These are phyloP conservation scores for Mesembryanthemum crystallinum DNA, from an alignment of 148 eudicot genomes.

Conservation along the genomic window DNA sequence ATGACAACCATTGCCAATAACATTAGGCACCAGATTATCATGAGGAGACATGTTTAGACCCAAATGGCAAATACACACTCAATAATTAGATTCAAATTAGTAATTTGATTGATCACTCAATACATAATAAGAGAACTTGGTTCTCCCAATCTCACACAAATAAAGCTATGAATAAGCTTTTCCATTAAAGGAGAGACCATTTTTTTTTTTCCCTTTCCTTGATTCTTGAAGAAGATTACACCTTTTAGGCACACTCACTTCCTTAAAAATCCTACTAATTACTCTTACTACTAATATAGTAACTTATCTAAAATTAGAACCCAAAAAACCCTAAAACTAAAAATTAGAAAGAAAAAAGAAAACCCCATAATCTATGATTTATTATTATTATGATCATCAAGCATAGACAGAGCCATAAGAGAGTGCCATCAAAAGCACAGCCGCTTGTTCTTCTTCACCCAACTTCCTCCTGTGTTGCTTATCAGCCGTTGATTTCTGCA, in stretches of 20 bases:
- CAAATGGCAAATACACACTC: constrained; percentile 2
- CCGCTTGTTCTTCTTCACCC: constrained; percentile 89
- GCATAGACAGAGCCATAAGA: constrained; percentile 80
- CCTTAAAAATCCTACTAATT: constrained; percentile 7
- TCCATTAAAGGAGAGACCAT: neutral
- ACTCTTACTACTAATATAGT: constrained; percentile 10
- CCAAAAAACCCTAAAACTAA: constrained; percentile 1
- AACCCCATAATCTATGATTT: neutral
- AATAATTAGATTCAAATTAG: neutral
- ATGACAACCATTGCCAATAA: too few species aligned
- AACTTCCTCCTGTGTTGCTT: constrained; percentile 40
- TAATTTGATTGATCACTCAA: constrained; percentile 6
- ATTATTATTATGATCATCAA: constrained; percentile 19
- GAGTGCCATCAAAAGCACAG: constrained; percentile 74
- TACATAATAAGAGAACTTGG: neutral
- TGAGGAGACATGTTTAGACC: too few species aligned
- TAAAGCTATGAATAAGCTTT: constrained; percentile 20
- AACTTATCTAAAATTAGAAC: constrained; percentile 6
- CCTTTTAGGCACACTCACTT: neutral
- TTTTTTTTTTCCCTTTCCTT: neutral
- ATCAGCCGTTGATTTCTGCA: constrained; percentile 65
- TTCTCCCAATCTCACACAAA: neutral
- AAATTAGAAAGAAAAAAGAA: neutral
- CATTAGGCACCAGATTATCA: too few species aligned
- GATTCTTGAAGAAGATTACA: constrained; percentile 10